These are phyloP conservation scores for Acer yangbiense DNA, from an alignment of 345 rosid species.

Conservation along the genomic window DNA sequence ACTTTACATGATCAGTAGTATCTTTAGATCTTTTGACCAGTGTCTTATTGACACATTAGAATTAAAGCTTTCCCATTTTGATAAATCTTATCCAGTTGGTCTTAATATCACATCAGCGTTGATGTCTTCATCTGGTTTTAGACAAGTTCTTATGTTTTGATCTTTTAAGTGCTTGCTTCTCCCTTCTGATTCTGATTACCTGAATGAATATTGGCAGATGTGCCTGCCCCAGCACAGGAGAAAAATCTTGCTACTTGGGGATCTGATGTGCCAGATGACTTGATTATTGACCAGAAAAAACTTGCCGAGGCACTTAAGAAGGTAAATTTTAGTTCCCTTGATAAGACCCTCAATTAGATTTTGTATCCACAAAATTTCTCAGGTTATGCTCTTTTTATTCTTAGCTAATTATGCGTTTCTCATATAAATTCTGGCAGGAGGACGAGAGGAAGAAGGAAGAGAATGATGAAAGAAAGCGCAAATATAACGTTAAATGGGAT, in stretches of 20 bases:
- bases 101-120: neutral
- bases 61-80: neutral
- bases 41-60: neutral
- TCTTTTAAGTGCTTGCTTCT: constrained; percentile 4
- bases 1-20: neutral
- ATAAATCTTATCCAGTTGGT: neutral
- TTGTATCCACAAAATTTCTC: neutral
- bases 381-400: neutral
- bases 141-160: neutral
- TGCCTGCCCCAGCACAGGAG: constrained; percentile 41
- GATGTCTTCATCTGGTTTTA: neutral
- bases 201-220: constrained; percentile 28
- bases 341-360: neutral
- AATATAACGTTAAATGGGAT: constrained; percentile 46
- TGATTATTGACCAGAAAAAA: constrained; percentile 48
- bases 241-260: constrained; percentile 62
- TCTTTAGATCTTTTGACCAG: neutral
- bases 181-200: neutral
- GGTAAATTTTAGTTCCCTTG: constrained; percentile 28
- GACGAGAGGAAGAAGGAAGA: constrained; percentile 48
- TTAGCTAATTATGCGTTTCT: neutral
- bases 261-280: constrained; percentile 44
- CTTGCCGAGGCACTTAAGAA: constrained; percentile 52
- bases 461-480: constrained; percentile 62
- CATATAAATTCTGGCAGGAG: constrained; percentile 33